Base-by-base conservation (phyloP, 2,329 filamentous ascomycete genomes). In the Ophiostoma novo-ulmi region DNA sequence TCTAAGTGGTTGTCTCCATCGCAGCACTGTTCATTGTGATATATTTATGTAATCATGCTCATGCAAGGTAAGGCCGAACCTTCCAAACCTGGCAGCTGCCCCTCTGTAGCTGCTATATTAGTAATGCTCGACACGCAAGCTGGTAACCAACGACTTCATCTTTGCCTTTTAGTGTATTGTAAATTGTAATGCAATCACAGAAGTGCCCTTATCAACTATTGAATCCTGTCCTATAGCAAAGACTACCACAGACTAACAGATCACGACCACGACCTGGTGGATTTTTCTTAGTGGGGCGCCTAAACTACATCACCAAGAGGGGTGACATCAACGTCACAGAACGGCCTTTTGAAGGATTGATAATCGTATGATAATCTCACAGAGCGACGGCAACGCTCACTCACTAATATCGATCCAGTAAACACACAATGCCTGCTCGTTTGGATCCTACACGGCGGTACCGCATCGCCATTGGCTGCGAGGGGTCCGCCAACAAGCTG, bases 401-500 rank as follows among this genome's bases (percentile, higher is more conserved):
- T 26, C 10, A 26, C 26, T 5, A 22, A 7, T 14, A 5, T 4
- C 22, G 13, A 26, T 26, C 8, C 26, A 48, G 13, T 17, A 48
- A 39, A 10, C 22, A 58, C n/a, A 58, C 52, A 67, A 67, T 67
- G 65, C 13, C 55, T 10, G 17, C 65, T n/a, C 44, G 48, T 35
- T 66, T 74, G 36, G 74, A 75, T 63, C 74, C 74, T 0, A 36
- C 11, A 20, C 80, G 77, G 72, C 77, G 73, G 75, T 80, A 81
- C 71, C 84, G 84, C 77, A 83, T 87, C 73, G 84, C 86, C 75
- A 80, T 88, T 73, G 86, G 86, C 74, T 86, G 84, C 78, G 95
- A 99, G 84, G 94, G 95, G 79, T 97, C 93, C 71, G 95, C 95
- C 81, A 99, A 99, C 85, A 99, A 99, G 82, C 88, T 99, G 69